Evolutionary conservation across 106 monocot species (phyloP).

Genomic region (Hemerocallis citrina): DNA sequence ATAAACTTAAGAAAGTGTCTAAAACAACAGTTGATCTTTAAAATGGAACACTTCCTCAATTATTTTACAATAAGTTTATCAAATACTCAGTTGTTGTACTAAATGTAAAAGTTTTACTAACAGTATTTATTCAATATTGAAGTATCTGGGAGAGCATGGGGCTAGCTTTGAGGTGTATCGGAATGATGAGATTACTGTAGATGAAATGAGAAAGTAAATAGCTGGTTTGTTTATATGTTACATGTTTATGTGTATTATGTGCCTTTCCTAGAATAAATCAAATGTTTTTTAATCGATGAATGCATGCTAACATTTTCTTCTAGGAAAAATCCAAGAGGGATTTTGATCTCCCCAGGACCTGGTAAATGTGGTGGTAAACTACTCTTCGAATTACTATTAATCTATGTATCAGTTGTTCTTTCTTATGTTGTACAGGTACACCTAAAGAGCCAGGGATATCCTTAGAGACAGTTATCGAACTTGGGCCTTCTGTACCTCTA

Average conservation of each 20-base stretch:
- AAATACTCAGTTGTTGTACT: too few species aligned
- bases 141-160: conserved; percentile 89
- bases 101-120: too few species aligned
- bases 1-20: too few species aligned
- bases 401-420: too few species aligned
- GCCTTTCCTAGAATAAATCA: background rate
- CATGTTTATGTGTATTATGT: background rate
- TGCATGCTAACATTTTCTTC: background rate
- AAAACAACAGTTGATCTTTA: too few species aligned
- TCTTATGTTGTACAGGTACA: conserved; percentile 25
- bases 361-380: conserved; percentile 29
- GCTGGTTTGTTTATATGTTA: background rate
- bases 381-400: background rate
- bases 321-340: conserved; percentile 72
- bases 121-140: too few species aligned
- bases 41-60: too few species aligned
- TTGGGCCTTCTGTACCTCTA: conserved; percentile 74
- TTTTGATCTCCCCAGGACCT: conserved; percentile 86
- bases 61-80: too few species aligned
- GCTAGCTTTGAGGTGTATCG: conserved; percentile 73
- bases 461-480: conserved; percentile 70
- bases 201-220: conserved; percentile 58
- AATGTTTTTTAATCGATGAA: too few species aligned
- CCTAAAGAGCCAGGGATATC: conserved; percentile 92
- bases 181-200: conserved; percentile 73